Conservation (phyloP, 768 basidiomycete genomes). For the Trametes cubensis region DNA sequence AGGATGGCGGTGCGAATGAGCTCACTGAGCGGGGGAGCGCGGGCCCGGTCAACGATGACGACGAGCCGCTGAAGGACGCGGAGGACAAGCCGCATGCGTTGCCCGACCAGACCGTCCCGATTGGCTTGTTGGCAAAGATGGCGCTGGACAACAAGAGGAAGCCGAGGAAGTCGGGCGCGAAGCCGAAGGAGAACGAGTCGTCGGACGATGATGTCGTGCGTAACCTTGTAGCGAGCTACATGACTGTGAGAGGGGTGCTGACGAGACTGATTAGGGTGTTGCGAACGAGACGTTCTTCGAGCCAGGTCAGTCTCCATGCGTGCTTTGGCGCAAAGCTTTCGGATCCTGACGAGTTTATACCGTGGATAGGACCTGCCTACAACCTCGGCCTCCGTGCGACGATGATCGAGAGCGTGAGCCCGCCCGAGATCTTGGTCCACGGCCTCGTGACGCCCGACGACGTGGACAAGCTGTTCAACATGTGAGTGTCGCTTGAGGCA, state of each 20-base stretch:
- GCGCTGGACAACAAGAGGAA: constrained; percentile 57
- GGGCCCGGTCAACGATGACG: constrained; percentile 29
- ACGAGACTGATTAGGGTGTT: constrained; percentile 56
- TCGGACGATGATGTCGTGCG: constrained; percentile 63
- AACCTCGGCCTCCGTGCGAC: constrained; percentile 69
- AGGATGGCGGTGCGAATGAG: constrained; percentile 19
- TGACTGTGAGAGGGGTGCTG: constrained; percentile 7
- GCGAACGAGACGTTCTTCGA: constrained; percentile 81
- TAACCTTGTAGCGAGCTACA: neutral
- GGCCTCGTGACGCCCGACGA: constrained; percentile 77
- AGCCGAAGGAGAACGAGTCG: constrained; percentile 20
- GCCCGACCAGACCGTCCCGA: constrained; percentile 72
- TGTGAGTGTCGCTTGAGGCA: constrained; percentile 50
- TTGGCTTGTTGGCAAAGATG: constrained; percentile 75
- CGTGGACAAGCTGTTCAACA: constrained; percentile 81
- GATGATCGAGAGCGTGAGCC: constrained; percentile 76
- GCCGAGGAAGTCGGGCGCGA: constrained; percentile 22
- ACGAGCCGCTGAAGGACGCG: constrained; percentile 36
- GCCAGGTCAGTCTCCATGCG: constrained; percentile 54
- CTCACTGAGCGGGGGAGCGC: constrained; percentile 31
- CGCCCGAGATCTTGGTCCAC: constrained; percentile 81
- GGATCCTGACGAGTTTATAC: neutral
- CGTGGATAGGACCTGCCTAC: constrained; percentile 61
- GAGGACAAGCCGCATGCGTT: constrained; percentile 54
- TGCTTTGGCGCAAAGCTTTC: neutral